phyloP scores from a whole-genome alignment of 768 basidiomycete species.

The Tylopilus subfusipes region DNA sequence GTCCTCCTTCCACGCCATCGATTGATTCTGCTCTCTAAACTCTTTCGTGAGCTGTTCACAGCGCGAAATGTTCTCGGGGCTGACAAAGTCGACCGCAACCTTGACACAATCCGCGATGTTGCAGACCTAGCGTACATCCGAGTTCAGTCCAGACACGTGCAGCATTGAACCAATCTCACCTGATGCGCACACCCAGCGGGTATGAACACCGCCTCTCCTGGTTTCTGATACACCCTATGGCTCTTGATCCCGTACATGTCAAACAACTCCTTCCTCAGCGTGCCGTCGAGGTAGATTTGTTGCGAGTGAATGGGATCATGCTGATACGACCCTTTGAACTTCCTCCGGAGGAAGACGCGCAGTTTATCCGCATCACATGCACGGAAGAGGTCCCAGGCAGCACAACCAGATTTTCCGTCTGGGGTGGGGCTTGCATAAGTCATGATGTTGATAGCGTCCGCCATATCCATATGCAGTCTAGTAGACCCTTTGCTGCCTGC shows the following conservation, averaged over 20 bases:
- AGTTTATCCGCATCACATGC: conserved; percentile 79
- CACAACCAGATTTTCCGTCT: conserved; percentile 65
- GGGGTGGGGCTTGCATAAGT: conserved; percentile 59
- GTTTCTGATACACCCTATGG: conserved; percentile 82
- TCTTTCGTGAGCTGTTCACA: conserved; percentile 85
- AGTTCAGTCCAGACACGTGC: not conserved
- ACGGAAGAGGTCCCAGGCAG: conserved; percentile 89
- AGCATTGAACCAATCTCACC: conserved; percentile 39
- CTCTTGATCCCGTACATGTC: conserved; percentile 69
- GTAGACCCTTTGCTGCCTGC: conserved; percentile 80
- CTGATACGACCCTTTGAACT: conserved; percentile 51
- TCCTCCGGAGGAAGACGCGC: conserved; percentile 66
- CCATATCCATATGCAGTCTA: conserved; percentile 91
- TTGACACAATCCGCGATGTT: conserved; percentile 96
- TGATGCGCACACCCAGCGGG: conserved; percentile 93
- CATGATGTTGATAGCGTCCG: conserved; percentile 92
- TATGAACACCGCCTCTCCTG: conserved; percentile 92
- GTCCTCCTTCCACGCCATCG: conserved; percentile 90
- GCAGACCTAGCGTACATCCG: conserved; percentile 56
- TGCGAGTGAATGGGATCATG: conserved; percentile 92
- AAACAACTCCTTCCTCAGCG: conserved; percentile 62
- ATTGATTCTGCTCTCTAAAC: conserved; percentile 86
- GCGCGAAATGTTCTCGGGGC: conserved; percentile 84
- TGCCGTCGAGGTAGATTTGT: conserved; percentile 75
- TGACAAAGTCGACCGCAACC: conserved; percentile 92